Conservation (phyloP, 495 filamentous ascomycete genomes). For the Podospora pseudopauciseta region DNA sequence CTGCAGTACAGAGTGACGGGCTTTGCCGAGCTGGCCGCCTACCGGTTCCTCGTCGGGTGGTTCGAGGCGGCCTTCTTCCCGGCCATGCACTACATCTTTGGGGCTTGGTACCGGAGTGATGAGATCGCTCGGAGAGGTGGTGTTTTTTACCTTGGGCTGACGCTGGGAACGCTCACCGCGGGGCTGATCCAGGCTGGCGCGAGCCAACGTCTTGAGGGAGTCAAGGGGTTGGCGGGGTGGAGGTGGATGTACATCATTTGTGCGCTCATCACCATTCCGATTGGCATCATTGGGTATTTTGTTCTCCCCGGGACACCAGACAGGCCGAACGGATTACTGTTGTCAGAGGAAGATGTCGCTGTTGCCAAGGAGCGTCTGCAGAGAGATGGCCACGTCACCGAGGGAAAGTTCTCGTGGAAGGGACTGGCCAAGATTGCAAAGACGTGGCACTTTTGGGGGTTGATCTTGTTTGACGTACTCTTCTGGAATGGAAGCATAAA, state of each 20-base stretch:
- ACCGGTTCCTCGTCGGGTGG: conserved; percentile 31
- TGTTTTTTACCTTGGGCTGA: conserved; percentile 48
- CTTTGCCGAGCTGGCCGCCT: conserved; percentile 27
- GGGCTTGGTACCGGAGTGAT: conserved; percentile 30
- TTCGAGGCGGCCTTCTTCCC: conserved; percentile 30
- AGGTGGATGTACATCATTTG: conserved; percentile 54
- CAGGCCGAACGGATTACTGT: conserved; percentile 41
- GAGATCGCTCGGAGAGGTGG: conserved; percentile 44
- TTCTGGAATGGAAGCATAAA: conserved; percentile 47
- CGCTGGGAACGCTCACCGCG: conserved; percentile 49
- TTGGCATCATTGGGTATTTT: conserved; percentile 45
- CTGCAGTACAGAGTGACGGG: conserved; percentile 40
- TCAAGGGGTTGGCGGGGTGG: conserved; percentile 50
- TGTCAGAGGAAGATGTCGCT: conserved; percentile 40
- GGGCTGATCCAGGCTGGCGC: conserved; percentile 50
- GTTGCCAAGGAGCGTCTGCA: conserved; percentile 35
- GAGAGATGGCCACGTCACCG: conserved; percentile 32
- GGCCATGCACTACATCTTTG: conserved; percentile 28
- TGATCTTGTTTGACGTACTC: conserved; percentile 46
- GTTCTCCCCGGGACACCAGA: conserved; percentile 43
- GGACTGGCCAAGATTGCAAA: conserved; percentile 31
- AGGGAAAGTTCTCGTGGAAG: conserved; percentile 27
- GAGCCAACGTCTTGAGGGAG: conserved; percentile 41
- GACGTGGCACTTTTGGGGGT: conserved; percentile 36
- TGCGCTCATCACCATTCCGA: conserved; percentile 46